Evolutionary conservation across 1,284 basidiomycete genomes (phyloP).

Genomic region (Puccinia sorghi): DNA sequence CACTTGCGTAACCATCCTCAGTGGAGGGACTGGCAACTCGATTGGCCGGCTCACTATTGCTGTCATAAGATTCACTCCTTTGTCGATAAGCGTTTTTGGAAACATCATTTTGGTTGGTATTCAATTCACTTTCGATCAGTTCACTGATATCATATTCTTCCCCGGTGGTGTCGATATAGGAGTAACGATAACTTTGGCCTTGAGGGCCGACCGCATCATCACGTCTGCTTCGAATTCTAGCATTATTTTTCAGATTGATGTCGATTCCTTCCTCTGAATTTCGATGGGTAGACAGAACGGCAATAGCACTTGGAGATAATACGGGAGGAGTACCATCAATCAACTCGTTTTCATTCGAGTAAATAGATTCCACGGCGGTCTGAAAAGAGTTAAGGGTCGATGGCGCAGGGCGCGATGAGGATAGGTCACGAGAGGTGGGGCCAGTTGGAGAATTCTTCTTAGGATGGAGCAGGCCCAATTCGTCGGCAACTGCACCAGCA

Average conservation of each 20-base stretch:
- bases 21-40: constrained; percentile 51
- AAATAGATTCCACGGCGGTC: constrained; percentile 72
- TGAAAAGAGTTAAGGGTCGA: constrained; percentile 16
- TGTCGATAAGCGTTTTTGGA: not conserved
- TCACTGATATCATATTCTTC: constrained; percentile 83
- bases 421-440: not conserved
- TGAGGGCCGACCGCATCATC: constrained; percentile 59
- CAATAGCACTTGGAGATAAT: not conserved
- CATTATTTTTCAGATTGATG: constrained; percentile 76
- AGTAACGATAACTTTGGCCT: constrained; percentile 71
- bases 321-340: constrained; percentile 61
- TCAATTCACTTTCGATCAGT: constrained; percentile 82
- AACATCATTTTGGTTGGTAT: constrained; percentile 51
- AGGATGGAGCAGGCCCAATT: constrained; percentile 51
- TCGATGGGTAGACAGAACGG: constrained; percentile 66
- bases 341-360: constrained; percentile 81
- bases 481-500: constrained; percentile 52
- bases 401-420: constrained; percentile 59
- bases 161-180: constrained; percentile 81
- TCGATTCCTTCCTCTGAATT: constrained; percentile 85
- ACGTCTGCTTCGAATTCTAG: constrained; percentile 73
- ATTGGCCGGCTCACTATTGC: constrained; percentile 30
- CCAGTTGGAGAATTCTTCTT: constrained; percentile 2
- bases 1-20: constrained; percentile 48
- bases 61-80: constrained; percentile 13